Conservation (phyloP, 2,329 filamentous ascomycete species). For the Trichoderma cornu-damae region DNA sequence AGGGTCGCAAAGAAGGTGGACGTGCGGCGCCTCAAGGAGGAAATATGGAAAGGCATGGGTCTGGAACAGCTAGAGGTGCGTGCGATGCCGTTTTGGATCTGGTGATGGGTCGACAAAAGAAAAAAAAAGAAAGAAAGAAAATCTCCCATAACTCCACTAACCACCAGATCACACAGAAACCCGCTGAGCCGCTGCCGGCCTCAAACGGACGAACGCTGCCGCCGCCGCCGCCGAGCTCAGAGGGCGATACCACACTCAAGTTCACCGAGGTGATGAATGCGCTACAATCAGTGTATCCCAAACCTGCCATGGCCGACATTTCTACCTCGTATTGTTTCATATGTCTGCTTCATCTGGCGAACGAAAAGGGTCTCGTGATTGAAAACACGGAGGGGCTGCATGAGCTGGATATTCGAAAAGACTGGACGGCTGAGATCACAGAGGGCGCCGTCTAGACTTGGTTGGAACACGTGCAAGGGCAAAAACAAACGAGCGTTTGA, state of each 20-base stretch:
- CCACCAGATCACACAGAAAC: conserved; percentile 7
- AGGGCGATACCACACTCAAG: conserved; percentile 56
- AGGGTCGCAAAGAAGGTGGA: conserved; percentile 68
- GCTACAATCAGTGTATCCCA: conserved; percentile 78
- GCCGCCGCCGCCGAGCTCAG: conserved; percentile 27
- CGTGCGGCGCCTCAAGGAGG: conserved; percentile 62
- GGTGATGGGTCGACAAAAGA: background rate
- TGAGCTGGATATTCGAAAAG: conserved; percentile 58
- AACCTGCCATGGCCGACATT: conserved; percentile 84
- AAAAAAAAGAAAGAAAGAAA: too few relatives aligned
- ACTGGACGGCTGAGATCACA: conserved; percentile 55
- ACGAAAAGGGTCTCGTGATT: conserved; percentile 83
- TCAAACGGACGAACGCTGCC: conserved; percentile 27
- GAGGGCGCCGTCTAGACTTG: conserved; percentile 35
- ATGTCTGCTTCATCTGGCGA: conserved; percentile 81
- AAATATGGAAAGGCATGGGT: conserved; percentile 63
- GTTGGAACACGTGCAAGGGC: background rate
- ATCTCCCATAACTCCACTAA: background rate
- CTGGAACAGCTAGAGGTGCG: conserved; percentile 51
- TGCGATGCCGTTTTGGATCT: background rate
- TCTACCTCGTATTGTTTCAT: conserved; percentile 94
- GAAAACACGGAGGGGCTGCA: conserved; percentile 55
- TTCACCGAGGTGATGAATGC: conserved; percentile 93
- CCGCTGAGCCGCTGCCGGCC: conserved; percentile 24
- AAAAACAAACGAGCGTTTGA: background rate